Conservation (phyloP, 257 asterid genomes). For the Salvia miltiorrhiza region DNA sequence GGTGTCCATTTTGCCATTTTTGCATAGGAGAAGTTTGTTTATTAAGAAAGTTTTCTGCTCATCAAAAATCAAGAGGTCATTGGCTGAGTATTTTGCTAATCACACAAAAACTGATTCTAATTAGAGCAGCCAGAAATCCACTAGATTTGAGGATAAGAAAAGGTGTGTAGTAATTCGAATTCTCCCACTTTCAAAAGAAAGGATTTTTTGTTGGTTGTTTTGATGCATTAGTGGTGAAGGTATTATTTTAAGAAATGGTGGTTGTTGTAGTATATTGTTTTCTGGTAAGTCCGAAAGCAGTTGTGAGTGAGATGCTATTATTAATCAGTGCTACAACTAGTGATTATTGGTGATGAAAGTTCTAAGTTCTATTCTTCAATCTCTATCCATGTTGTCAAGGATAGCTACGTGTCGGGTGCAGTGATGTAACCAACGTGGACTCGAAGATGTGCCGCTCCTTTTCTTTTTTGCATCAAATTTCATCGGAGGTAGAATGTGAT, state of each 20-base stretch:
- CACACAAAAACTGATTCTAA: slow-evolving; percentile 37
- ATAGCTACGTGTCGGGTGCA: slow-evolving; percentile 25
- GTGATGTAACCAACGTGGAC: too few species aligned
- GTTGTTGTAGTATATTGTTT: background rate
- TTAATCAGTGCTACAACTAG: slow-evolving; percentile 2
- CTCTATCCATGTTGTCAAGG: slow-evolving; percentile 25
- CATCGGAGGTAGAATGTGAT: too few species aligned
- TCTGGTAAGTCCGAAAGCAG: slow-evolving; percentile 15
- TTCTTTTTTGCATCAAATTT: too few species aligned
- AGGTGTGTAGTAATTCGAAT: slow-evolving; percentile 21
- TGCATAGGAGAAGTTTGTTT: background rate
- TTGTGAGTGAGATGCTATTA: slow-evolving; percentile 18
- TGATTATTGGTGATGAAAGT: slow-evolving; percentile 16
- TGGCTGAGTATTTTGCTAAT: slow-evolving; percentile 12
- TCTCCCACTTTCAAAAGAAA: slow-evolving; percentile 31
- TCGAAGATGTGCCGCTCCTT: too few species aligned
- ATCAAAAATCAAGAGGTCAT: background rate
- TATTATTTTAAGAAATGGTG: background rate
- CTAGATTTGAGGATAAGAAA: slow-evolving; percentile 36
- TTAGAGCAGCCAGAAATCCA: slow-evolving; percentile 52
- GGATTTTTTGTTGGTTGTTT: background rate
- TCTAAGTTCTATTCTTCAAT: slow-evolving; percentile 20
- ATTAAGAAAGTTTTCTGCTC: background rate
- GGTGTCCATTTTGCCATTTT: background rate
- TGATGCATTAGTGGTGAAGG: too few species aligned